A percentile compares a stretch with the other conserved stretches of the same genome.
Conservation (phyloP, 768 basidiomycete genomes). For the Russula olivacea region DNA sequence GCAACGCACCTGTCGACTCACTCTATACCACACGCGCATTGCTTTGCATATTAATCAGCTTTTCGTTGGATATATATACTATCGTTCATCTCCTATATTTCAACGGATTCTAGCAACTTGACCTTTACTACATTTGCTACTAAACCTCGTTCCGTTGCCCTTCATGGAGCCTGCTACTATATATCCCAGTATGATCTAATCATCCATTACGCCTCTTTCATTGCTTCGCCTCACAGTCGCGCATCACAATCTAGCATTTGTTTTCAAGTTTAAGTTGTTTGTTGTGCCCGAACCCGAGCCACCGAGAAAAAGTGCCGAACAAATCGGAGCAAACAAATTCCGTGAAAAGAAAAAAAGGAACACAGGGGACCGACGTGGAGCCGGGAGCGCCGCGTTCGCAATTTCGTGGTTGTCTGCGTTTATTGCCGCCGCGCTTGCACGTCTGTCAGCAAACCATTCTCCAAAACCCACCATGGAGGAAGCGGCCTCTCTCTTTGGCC, state of each 20-base stretch:
- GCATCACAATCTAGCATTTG: slow-evolving; percentile 21
- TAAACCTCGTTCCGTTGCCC: neutral
- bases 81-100: slow-evolving; percentile 8
- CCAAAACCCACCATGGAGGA: slow-evolving; percentile 60
- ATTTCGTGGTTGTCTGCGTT: neutral
- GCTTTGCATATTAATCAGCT: slow-evolving; percentile 21
- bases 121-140: slow-evolving; percentile 15
- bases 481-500: slow-evolving; percentile 75
- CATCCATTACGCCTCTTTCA: slow-evolving; percentile 8
- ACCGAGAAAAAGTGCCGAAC: neutral
- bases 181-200: slow-evolving; percentile 20
- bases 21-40: slow-evolving; percentile 17
- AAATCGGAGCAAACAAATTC: slow-evolving; percentile 22
- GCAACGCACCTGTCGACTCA: slow-evolving; percentile 19
- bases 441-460: slow-evolving; percentile 28
- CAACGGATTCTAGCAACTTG: slow-evolving; percentile 7
- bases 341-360: neutral
- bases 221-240: slow-evolving; percentile 17
- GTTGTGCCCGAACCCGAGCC: neutral
- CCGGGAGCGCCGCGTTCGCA: neutral
- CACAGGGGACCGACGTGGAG: slow-evolving; percentile 10
- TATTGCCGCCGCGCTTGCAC: slow-evolving; percentile 13
- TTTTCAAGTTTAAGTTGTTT: neutral
- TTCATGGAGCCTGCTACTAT: slow-evolving; percentile 16
- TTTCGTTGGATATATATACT: slow-evolving; percentile 22